These are phyloP conservation scores for Amanita rimosa DNA, from an alignment of 768 basidiomycete genomes.

Conservation along the genomic window DNA sequence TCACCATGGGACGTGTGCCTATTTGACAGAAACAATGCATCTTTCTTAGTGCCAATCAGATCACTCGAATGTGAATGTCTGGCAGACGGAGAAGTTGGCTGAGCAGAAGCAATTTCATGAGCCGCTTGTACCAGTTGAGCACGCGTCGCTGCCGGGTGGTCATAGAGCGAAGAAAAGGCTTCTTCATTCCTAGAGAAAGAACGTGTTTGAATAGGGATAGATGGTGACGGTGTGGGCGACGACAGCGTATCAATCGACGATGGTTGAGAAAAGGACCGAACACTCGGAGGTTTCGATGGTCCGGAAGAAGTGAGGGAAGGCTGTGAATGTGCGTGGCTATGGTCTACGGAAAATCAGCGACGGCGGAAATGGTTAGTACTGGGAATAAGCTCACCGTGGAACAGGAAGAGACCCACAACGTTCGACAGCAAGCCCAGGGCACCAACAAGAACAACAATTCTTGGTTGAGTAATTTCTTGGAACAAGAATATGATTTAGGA, in stretches of 20 bases:
- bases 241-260: conserved; percentile 5
- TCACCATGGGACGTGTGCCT: conserved; percentile 1
- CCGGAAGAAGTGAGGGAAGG: conserved; percentile 18
- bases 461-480: conserved; percentile 80
- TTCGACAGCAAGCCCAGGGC: conserved; percentile 84
- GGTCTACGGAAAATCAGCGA: conserved; percentile 39
- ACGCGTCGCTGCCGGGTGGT: conserved; percentile 62
- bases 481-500: conserved; percentile 6
- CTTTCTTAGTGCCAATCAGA: not conserved
- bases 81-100: conserved; percentile 32
- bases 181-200: conserved; percentile 14
- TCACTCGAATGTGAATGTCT: conserved; percentile 14
- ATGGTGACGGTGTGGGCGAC: not conserved
- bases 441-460: conserved; percentile 84
- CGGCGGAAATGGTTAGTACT: not conserved
- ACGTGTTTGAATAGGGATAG: conserved; percentile 3
- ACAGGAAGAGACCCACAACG: conserved; percentile 85
- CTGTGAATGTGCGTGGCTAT: conserved; percentile 48
- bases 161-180: conserved; percentile 55
- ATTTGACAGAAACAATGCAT: not conserved
- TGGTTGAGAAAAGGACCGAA: conserved; percentile 15
- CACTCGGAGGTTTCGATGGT: conserved; percentile 29
- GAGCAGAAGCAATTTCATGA: conserved; percentile 58
- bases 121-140: conserved; percentile 75
- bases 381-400: conserved; percentile 59